Conservation (phyloP, 2,329 filamentous ascomycete genomes). For the Arthrocladium fulminans region DNA sequence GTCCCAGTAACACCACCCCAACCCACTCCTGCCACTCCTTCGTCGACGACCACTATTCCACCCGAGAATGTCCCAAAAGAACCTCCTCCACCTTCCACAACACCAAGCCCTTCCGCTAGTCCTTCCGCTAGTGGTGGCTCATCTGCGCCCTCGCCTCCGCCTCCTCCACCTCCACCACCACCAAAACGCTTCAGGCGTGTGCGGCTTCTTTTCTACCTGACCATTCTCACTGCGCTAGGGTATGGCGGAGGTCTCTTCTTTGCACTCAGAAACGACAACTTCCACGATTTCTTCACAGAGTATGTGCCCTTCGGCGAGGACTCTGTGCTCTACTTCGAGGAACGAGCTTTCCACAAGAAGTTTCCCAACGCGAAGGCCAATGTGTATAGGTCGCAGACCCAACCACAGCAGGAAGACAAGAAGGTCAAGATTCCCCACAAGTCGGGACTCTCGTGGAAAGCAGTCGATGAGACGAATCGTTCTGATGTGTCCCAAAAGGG, state of each 20-base stretch:
- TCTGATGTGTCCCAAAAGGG: conserved; percentile 50
- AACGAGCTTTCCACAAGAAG: conserved; percentile 81
- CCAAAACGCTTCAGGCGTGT: conserved; percentile 62
- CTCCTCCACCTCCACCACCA: conserved; percentile 33
- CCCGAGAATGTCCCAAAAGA: conserved; percentile 40
- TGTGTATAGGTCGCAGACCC: conserved; percentile 40
- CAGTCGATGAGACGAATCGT: conserved; percentile 55
- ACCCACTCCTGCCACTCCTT: conserved; percentile 26
- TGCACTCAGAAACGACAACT: conserved; percentile 88
- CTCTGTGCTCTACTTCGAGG: conserved; percentile 88
- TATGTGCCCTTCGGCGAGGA: conserved; percentile 93
- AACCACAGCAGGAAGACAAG: conserved; percentile 47
- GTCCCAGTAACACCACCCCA: conserved; percentile 19
- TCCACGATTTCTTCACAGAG: conserved; percentile 98
- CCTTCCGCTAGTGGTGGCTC: conserved; percentile 17
- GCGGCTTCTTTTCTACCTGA: conserved; percentile 65
- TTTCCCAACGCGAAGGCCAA: conserved; percentile 57
- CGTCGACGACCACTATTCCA: conserved; percentile 41
- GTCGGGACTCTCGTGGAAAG: conserved; percentile 74
- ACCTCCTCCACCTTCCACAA: conserved; percentile 28
- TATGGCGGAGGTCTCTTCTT: conserved; percentile 89
- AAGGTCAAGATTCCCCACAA: conserved; percentile 75
- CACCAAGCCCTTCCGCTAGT: conserved; percentile 19
- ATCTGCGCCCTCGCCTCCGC: conserved; percentile 26
- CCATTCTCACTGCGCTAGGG: conserved; percentile 65